Base-by-base conservation (phyloP, 805 yeast species). In the Saturnispora besseyi region DNA sequence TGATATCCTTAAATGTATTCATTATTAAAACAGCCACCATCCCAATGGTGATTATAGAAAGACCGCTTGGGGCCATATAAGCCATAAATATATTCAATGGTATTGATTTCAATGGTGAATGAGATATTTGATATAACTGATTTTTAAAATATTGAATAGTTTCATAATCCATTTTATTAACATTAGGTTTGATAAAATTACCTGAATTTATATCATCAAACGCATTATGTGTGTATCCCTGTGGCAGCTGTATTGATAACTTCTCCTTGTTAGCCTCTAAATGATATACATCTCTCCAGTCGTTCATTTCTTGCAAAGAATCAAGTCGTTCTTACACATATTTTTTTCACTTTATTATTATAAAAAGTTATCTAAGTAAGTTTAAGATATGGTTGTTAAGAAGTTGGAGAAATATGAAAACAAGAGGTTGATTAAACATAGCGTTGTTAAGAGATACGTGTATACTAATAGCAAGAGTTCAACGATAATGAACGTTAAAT, bases 61-160 rank as follows among this genome's bases (percentile, higher is more conserved):
- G 69, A 3, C 95, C 78, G 59, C 84, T 84, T 31, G 98, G 98
- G 0, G 96, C 81, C 87, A 91, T 87, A 64, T 87, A 93, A 53
- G 88, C 81, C 96, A 91, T 87, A 44, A 87, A 70, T 45, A 86
- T 65, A 60, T 87, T 93, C 95, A 88, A 85, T 7, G 97, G 96
- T n/a, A 93, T 75, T 29, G 55, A 61, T 62, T 89, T 91, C 2
- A 88, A 86, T 0, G 97, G 96, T 1, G 81, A 79, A 13, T 77
- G 66, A 2, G 96, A 95, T 36, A 86, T 62, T 51, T 86, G 93
- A 96, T 96, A 88, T 0, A 95, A 90, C 59, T 84, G 85, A 59
- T 82, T 77, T 69, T 62, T 57, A 72, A 76, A 50, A 76, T 63
- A 38, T 66, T 67, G 37, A 67, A 72, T 40, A 71, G 54, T 11